Evolutionary conservation across 768 basidiomycete species (phyloP), one percentile per base, ranked within the genome.

Genomic region (Phanerochaete carnosa): DNA sequence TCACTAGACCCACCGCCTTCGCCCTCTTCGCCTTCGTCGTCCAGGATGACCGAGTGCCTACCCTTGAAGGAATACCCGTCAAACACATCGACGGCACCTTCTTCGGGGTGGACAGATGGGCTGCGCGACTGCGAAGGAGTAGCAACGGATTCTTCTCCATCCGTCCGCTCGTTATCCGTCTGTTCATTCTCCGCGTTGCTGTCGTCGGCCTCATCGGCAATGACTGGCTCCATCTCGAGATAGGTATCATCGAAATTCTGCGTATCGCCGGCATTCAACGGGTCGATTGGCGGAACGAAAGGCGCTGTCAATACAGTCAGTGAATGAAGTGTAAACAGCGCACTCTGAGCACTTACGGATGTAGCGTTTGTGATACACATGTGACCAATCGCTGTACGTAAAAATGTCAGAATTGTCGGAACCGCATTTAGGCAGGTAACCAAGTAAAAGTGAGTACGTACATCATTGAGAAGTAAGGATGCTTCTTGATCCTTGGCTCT

Each of bases 221-320:
- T 85, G 51, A 92, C 88, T 25, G 95, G 93, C 65, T 90, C 89
- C 92, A 98, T 96, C 70, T 92, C 92, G 61, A 98, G 82, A 85
- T 97, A 98, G 43, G 92, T 88, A 63, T 95, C 92, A 73, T 98
- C 96, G 73, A 98, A 99, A 76, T 98, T 98, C 73, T 93, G 92
- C 65, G 93, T 95, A 82, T 99, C 97, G 68, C 88, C 87, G 62
- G 95, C 95, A 75, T 96, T 93, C 45, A 85, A 84, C 23, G 92
- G 90, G 72, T 95, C 92, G 70, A 94, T 92, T 30, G 90, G 90
- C 16, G 93, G 94, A 69, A 94, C 93, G 80, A 95, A 94, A 45
- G 93, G 93, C 76, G 94, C 92, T 94, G 65, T 28, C 62, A 19
- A 58, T 47, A 47, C 57, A 26, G 65, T 22, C 60, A 58, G 55